Percentiles rank a stretch among this genome's conserved stretches.
Evolutionary conservation across 106 monocot genomes (phyloP).

Genomic region (Amphibolis antarctica): DNA sequence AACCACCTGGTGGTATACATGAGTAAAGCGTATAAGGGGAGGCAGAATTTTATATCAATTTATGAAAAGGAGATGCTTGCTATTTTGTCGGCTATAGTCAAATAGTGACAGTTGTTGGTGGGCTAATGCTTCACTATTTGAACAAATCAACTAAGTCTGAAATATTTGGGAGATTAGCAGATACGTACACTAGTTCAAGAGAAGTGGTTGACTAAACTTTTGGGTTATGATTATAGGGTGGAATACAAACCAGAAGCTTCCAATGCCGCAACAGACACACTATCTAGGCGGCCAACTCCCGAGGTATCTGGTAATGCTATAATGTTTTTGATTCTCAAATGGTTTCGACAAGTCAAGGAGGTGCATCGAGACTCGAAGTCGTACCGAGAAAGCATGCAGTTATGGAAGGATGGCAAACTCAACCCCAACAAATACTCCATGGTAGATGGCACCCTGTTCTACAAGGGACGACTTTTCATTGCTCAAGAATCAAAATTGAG

Average conservation of each 20-base stretch:
- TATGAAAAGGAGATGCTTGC: background rate
- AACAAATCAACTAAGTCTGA: background rate
- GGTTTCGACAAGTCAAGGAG: background rate
- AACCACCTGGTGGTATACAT: too few species aligned
- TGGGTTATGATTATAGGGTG: background rate
- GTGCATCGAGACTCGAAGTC: background rate
- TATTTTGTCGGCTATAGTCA: background rate
- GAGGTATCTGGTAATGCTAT: background rate
- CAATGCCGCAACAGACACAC: background rate
- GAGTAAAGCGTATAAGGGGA: background rate
- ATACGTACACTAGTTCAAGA: background rate
- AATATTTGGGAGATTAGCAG: background rate
- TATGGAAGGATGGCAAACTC: background rate
- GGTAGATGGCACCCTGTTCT: background rate
- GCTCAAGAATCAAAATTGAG: background rate
- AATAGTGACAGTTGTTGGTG: background rate
- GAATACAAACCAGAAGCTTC: background rate
- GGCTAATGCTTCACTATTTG: background rate
- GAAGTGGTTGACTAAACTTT: background rate
- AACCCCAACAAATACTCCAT: background rate
- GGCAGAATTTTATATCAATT: background rate
- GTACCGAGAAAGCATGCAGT: accelerated
- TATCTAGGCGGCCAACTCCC: background rate
- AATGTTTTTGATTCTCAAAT: background rate
- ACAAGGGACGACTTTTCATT: background rate